Base-by-base conservation (phyloP, 179 eudicot species). In the Patellifolia procumbens region DNA sequence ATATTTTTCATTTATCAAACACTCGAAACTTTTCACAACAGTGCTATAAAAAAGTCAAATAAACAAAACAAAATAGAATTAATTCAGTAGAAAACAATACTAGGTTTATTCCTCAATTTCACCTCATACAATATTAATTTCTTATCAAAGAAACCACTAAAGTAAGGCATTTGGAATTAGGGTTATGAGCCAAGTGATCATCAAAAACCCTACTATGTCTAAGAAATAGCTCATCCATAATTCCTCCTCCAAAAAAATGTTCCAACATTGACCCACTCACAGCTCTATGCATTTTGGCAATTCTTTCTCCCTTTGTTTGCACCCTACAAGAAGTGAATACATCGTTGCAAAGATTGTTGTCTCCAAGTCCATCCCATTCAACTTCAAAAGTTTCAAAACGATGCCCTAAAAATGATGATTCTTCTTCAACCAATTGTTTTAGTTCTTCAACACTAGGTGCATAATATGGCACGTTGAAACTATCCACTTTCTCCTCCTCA, bases 391-490 rank as follows among this genome's bases (percentile, higher is more conserved):
- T 75, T 62, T 85, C 80, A 0, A 78, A 26, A 16, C 84, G 76
- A 79, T 67, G 70, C 11, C 80, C 17, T 0, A 16, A 0, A 68
- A 90, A 90, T 7, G 90, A 90, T 1, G 85, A 89, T 73, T 88
- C 87, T 70, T 78, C 68, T 59, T 81, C 74, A 3, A 87, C 74
- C 45, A 64, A 65, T 29, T 42, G 35, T 58, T 73, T 80, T 37
- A 88, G 11, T 80, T 90, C 94, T 71, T 84, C 85, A 29, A 68
- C 29, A 39, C 80, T 71, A 12, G 94, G 89, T 7, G 90, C 84
- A 51, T 90, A 88, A 72, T 68, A 85, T 7, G 94, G 90, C 8
- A 79, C 87, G 49, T 87, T 88, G 55, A 88, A 88, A 0, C 78
- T 70, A 61, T 88, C 90, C 37, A 90, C 76, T 43, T 80, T 87